Evolutionary conservation across 2,329 filamentous ascomycete genomes (phyloP), one percentile per base, ranked within the genome.

Genomic region (Dichotomopilus funicola): DNA sequence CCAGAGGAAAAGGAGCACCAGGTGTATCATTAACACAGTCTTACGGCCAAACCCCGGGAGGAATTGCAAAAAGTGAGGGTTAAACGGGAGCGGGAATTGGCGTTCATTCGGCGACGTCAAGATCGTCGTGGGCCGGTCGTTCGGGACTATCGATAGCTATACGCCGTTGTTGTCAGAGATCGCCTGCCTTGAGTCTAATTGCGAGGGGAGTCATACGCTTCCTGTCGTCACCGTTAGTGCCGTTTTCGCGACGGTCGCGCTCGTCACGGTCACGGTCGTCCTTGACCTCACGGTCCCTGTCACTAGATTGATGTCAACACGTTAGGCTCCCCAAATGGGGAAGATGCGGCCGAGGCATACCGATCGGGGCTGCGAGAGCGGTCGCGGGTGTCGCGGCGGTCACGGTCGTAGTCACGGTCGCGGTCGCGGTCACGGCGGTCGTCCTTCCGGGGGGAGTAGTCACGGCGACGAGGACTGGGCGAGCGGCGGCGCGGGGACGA

Each of bases 391-490:
- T 89, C 87, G 60, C 86, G 83, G 59, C 87, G 85, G 11, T 89
- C 86, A 59, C 86, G 83, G 65, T 87, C 85, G 50, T 86, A 84
- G 69, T 86, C 86, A 61, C 88, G 85, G 67, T 90, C 88, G 62
- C 87, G 84, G 69, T 91, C 88, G 57, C 88, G 83, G 64, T 90
- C 87, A 62, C 87, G 85, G 49, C 89, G 87, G 60, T 95, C 90
- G 62, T 95, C 91, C 75, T 94, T 94, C 62, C 89, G 85, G 38
- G 91, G 91, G 60, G 90, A 95, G 71, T 89, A 90, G 64, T 94
- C 88, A 61, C 88, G 84, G 65, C 88, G 86, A 62, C 90, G 86
- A 61, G 90, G 89, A 61, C 86, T 88, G 55, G 88, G 88, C 59
- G 89, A 88, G 58, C 89, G 87, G 64, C 70, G 69, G 48, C 84